Base-by-base conservation (phyloP, 352 stramenopile genomes). In the Phytophthora rubi region DNA sequence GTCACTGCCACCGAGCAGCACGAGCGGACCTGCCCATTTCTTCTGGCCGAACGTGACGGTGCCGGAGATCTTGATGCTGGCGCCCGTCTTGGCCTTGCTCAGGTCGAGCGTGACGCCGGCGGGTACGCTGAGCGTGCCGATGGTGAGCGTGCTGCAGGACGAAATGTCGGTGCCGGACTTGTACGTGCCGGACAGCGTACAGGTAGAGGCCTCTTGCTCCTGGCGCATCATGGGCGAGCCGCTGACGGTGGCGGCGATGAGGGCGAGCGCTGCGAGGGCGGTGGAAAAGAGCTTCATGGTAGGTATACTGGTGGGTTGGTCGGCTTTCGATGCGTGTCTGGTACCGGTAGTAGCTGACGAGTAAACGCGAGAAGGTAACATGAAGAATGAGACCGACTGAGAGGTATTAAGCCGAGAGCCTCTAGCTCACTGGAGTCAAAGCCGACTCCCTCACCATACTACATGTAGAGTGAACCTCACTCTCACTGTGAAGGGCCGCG, bases 21-120 rank as follows among this genome's bases (percentile, higher is more conserved):
- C 32, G n/a, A 81, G 69, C n/a, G 69, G 69, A 4, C 73, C 73
- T 2, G 53, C 55, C 68, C 68, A 80, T 28, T 48, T 56, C 15
- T 23, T 10, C 8, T 13, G 12, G 15, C 69, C 73, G 58, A 81
- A 81, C 33, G 59, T 78, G 37, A 59, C 70, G 16, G 73, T 81
- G 47, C 73, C 73, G 21, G 49, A 37, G 70, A 81, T 71, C 15
- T 56, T 70, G 52, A 78, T 66, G 52, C 33, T 73, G 9, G 73
- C 68, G 18, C 73, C 73, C 0, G 30, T 52, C 54, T 75, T 70
- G 26, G 67, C 37, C 6, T 70, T 59, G 39, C 47, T 76, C 39
- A 81, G 48, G 49, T 81, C 73, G 18, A 81, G 66, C 37, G 70
- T 81, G 42, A 69, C 60, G 26, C 73, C 73, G 2, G 68, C 70